A percentile compares a stretch with the other conserved stretches of the same genome.
phyloP scores from a whole-genome alignment of 2,329 filamentous ascomycete species.

The Fusarium falciforme region DNA sequence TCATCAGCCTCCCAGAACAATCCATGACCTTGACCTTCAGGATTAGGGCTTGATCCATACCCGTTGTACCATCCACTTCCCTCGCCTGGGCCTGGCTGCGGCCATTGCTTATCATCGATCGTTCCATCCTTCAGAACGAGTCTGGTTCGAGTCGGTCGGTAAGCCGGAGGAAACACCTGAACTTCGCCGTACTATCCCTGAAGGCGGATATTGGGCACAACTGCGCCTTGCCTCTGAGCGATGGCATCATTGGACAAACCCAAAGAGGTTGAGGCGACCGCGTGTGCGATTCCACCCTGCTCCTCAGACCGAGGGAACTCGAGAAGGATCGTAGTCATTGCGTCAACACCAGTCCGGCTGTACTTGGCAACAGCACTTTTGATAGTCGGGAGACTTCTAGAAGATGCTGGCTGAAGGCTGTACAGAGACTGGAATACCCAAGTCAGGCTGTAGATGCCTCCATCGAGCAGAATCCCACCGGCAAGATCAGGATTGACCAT shows the following conservation, averaged over 20 bases:
- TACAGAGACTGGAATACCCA: constrained; percentile 63
- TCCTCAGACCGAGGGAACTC: constrained; percentile 71
- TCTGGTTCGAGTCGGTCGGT: constrained; percentile 58
- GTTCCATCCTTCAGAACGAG: constrained; percentile 65
- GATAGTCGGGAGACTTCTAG: neutral
- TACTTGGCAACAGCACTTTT: neutral
- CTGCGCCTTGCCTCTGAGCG: neutral
- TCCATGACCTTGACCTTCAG: constrained; percentile 70
- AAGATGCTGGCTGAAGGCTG: neutral
- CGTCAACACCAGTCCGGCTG: constrained; percentile 51
- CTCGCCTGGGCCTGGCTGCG: constrained; percentile 35
- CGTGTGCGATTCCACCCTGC: constrained; percentile 63
- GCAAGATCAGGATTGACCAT: constrained; percentile 85
- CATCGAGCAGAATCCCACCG: constrained; percentile 82
- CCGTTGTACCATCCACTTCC: constrained; percentile 3
- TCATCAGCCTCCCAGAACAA: constrained; percentile 91
- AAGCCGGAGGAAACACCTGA: constrained; percentile 6
- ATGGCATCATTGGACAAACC: neutral
- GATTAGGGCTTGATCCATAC: constrained; percentile 44
- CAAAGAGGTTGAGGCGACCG: constrained; percentile 71
- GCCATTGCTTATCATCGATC: constrained; percentile 60
- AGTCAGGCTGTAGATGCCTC: constrained; percentile 87
- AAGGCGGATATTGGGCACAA: constrained; percentile 55
- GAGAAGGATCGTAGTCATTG: constrained; percentile 76
- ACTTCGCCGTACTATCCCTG: constrained; percentile 68